Evolutionary conservation across 495 filamentous ascomycete species (phyloP), one percentile per base, ranked within the genome.

Genomic region (Chaetomium tenue): DNA sequence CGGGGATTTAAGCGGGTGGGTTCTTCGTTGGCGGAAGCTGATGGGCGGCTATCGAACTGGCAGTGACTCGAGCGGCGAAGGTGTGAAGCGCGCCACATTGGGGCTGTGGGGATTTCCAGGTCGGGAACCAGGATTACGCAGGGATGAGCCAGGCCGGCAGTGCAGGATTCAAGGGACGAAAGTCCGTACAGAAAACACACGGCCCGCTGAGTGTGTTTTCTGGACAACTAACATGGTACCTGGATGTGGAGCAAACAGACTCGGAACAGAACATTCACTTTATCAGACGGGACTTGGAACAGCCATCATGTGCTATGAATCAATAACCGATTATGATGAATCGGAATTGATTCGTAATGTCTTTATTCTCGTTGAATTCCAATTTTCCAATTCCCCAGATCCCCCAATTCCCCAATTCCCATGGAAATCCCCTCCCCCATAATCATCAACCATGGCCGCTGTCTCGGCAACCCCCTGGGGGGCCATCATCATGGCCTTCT

Each of bases 31-130:
- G 59, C 69, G 64, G 72, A 75, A 73, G 48, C 64, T 44, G 33
- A 72, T 75, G 69, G 72, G 71, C 66, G 63, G 68, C 71, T 63
- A 69, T 72, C 71, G 72, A 75, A 75, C 57, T 60, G 64, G 25
- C 60, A 58, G 70, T 74, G 72, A 74, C 72, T 74, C 72, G 70
- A 70, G 68, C 72, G 72, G 72, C 72, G 60, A 72, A 64, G 23
- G 44, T 57, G n/a, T 47, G 8, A 20, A 44, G 7, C 16, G 63
- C 68, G 71, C 71, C 71, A 68, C 70, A 64, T 61, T 70, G 70
- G 61, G 69, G 66, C 68, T 71, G 63, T 63, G 67, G 54, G 30
- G 67, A 18, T 4, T 0, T 7, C 0, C 16, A 46, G 42, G 33
- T 7, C 33, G 26, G 2, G 37, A 23, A 15, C 40, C 28, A 22